These are phyloP conservation scores for Zea luxurians DNA, from an alignment of 176 grass and related monocot genomes.

Conservation along the genomic window DNA sequence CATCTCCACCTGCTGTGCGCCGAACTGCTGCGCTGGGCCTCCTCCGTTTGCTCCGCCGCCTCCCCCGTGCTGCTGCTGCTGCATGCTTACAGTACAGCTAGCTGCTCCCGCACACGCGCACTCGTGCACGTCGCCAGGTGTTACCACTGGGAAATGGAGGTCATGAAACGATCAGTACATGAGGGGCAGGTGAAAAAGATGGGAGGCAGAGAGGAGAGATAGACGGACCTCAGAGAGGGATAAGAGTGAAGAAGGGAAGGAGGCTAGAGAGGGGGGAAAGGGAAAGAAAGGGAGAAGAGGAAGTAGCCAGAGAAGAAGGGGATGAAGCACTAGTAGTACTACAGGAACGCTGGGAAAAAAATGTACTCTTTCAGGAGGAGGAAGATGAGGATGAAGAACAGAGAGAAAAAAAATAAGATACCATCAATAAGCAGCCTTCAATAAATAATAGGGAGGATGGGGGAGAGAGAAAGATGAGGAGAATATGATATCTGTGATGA, in stretches of 20 bases:
- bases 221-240: too few species aligned
- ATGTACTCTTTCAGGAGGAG: constrained; percentile 21
- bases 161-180: constrained; percentile 56
- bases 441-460: constrained; percentile 61
- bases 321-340: constrained; percentile 29
- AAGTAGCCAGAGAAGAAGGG: constrained; percentile 9
- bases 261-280: not conserved
- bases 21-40: constrained; percentile 36
- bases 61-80: constrained; percentile 37
- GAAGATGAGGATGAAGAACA: not conserved
- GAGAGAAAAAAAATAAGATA: constrained; percentile 59
- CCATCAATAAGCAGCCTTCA: constrained; percentile 53
- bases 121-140: constrained; percentile 24
- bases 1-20: constrained; percentile 60
- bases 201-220: too few species aligned
- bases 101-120: constrained; percentile 27
- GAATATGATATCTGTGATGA: too few species aligned
- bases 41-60: constrained; percentile 26
- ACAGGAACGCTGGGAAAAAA: constrained; percentile 53
- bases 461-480: constrained; percentile 26
- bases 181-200: constrained; percentile 53
- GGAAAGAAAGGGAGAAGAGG: constrained; percentile 17
- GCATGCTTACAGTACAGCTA: constrained; percentile 40
- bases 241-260: too few species aligned
- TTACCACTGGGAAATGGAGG: constrained; percentile 39